A percentile compares a stretch with the other conserved stretches of the same genome.
These are phyloP conservation scores for Penicillium cinerascens DNA, from an alignment of 495 filamentous ascomycete species.

Conservation along the genomic window DNA sequence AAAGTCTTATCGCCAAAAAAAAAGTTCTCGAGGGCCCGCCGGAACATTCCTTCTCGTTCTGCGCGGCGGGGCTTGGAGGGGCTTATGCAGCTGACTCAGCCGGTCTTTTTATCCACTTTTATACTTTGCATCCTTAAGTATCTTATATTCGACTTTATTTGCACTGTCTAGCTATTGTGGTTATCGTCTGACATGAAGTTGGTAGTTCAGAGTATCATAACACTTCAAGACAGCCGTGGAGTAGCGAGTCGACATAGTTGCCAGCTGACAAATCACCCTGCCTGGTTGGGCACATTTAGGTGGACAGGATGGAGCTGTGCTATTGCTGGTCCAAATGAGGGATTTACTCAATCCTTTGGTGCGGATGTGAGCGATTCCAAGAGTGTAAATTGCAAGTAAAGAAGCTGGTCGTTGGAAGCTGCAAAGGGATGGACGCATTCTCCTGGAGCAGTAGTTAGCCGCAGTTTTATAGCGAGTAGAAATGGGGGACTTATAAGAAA, in stretches of 20 bases:
- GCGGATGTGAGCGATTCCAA: too few species aligned
- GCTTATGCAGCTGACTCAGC: slow-evolving; percentile 17
- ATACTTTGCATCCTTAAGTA: not conserved
- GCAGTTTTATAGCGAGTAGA: slow-evolving; percentile 5
- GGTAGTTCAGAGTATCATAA: too few species aligned
- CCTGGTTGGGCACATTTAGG: too few species aligned
- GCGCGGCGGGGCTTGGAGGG: slow-evolving; percentile 34
- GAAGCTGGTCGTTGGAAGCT: not conserved
- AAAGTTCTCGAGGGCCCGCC: slow-evolving; percentile 21
- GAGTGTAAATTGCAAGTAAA: too few species aligned
- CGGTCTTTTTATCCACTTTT: not conserved
- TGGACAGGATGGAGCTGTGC: too few species aligned
- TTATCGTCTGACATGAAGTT: too few species aligned
- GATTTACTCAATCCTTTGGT: too few species aligned
- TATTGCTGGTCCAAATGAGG: too few species aligned
- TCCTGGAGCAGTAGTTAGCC: slow-evolving; percentile 28
- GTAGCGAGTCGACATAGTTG: too few species aligned
- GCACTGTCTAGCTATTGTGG: not conserved
- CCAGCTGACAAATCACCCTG: too few species aligned
- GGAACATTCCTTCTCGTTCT: slow-evolving; percentile 43
- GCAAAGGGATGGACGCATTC: not conserved
- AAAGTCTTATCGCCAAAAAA: slow-evolving; percentile 24
- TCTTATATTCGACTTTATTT: not conserved
- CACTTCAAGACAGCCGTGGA: too few species aligned
- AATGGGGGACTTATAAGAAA: slow-evolving; percentile 61